Conservation (phyloP, 1,139 yeast genomes). For the Scheffersomyces titani region DNA sequence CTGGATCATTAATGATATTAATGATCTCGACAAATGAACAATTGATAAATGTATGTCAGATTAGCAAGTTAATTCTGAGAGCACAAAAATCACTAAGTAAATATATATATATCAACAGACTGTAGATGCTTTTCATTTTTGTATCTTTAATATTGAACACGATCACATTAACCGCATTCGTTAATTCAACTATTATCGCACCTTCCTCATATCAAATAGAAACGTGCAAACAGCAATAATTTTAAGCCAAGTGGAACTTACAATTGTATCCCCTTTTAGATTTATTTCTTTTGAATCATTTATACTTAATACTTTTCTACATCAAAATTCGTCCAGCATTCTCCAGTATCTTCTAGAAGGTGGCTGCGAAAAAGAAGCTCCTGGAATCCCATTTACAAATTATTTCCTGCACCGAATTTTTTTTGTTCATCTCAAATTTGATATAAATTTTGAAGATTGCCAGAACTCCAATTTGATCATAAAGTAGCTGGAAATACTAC, state of each 20-base stretch:
- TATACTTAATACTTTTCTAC: not conserved
- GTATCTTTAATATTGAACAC: not conserved
- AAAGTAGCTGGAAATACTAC: not conserved
- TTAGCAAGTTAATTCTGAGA: no score
- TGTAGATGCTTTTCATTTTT: not conserved
- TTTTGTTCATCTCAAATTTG: constrained; percentile 1
- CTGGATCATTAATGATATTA: constrained; percentile 30
- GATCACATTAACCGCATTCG: not conserved
- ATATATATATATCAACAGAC: no score
- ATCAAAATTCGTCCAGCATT: not conserved
- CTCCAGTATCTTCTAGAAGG: not conserved
- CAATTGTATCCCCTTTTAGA: no score
- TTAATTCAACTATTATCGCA: not conserved
- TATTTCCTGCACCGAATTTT: not conserved
- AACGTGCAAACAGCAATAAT: not conserved
- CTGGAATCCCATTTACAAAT: not conserved
- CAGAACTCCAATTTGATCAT: constrained; percentile 1
- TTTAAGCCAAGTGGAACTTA: not conserved
- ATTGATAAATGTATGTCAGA: no score
- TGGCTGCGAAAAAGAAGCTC: not conserved
- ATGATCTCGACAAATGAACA: no score
- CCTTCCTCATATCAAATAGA: not conserved
- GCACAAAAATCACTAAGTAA: no score
- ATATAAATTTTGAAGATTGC: not conserved
- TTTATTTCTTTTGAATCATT: no score